Evolutionary conservation across 176 grass and related monocot species (phyloP), one percentile per base, ranked within the genome.

Genomic region (Triticum monococcum): DNA sequence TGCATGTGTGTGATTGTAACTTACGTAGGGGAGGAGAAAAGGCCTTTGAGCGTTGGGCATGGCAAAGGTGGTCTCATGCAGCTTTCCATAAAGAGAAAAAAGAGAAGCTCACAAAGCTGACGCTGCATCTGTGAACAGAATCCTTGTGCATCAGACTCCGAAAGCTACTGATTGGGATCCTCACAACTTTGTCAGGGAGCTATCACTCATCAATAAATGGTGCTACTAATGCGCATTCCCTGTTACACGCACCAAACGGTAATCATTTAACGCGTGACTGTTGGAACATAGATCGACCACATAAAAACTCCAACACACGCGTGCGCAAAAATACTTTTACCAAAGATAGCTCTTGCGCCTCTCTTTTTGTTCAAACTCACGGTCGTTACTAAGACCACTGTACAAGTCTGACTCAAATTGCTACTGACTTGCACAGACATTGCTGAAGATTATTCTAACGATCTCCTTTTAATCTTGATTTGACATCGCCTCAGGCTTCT

Each of bases 81-180:
- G 73, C 80, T 87, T 87, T 83, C 57, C 73, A n/a, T 4, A 83
- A 83, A 90, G 89, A 16, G 79, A 87, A 50, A 72, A 87, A 50
- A 81, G 37, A 38, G 38, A 56, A 64, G 40, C 62, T 78, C 38
- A 64, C 40, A 86, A 90, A 77, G 79, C 17, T 52, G 48, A 61
- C 73, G 68, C 50, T 83, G 72, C 45, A 59, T 79, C 41, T 33
- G 45, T 65, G 57, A 66, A 40, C 24, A 43, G 18, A 76, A 79
- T 79, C 57, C 65, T 26, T 66, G 25, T 82, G 74, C 33, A 31
- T 70, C 71, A 16, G 22, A 7, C 31, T 18, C 18, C 12, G 18
- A 85, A 40, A 64, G 59, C 68, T 74, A 56, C 41, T 9, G 8
- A 57, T 75, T 16, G 40, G 72, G 31, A 57, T 23, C 68, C 61